phyloP scores from a whole-genome alignment of 2,329 filamentous ascomycete species.

The Neopestalotiopsis sp. region DNA sequence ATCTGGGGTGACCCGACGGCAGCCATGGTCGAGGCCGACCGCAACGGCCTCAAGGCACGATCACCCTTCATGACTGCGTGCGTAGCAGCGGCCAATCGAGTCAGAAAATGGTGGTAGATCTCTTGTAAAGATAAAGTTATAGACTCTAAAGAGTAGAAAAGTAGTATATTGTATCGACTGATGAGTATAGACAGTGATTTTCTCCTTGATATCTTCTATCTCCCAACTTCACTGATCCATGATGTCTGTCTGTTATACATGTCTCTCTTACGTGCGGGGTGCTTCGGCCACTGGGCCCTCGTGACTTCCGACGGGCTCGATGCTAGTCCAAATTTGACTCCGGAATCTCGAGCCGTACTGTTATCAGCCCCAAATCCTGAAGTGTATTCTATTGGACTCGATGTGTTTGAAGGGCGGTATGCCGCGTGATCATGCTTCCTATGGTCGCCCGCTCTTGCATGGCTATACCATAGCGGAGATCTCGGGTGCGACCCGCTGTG shows the following conservation, averaged over 20 bases:
- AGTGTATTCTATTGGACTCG: neutral
- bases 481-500: neutral
- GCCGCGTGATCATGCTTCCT: neutral
- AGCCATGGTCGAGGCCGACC: conserved; percentile 5
- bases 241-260: neutral
- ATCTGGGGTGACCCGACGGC: neutral
- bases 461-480: neutral
- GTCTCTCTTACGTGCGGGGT: neutral
- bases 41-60: neutral
- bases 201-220: neutral
- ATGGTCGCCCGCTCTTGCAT: neutral
- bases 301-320: neutral
- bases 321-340: conserved; percentile 1
- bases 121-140: neutral
- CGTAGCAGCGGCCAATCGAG: neutral
- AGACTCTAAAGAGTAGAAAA: neutral
- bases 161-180: neutral
- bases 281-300: neutral
- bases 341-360: neutral
- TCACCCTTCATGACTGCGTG: neutral
- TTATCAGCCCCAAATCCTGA: neutral
- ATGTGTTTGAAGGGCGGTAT: neutral
- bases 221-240: neutral
- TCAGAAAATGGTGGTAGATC: neutral
- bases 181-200: neutral